Percentiles rank a stretch among this genome's conserved stretches.
Conservation (phyloP, 768 basidiomycete genomes). For the Hericium erinaceus region DNA sequence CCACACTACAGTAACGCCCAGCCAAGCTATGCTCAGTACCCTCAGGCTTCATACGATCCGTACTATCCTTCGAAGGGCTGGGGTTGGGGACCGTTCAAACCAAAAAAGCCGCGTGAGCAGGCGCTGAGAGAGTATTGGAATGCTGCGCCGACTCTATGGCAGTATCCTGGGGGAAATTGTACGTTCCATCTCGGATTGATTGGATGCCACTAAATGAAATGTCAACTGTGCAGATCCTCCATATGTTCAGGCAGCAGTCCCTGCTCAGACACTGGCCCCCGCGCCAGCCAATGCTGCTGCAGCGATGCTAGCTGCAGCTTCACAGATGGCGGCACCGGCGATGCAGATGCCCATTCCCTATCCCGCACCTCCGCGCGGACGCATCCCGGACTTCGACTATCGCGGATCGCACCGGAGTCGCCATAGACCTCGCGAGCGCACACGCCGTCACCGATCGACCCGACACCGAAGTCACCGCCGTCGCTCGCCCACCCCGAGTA, state of each 20-base stretch:
- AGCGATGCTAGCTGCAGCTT: too few species aligned
- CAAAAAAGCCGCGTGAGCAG: not conserved
- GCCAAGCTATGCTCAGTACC: not conserved
- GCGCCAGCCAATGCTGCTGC: too few species aligned
- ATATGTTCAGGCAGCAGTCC: too few species aligned
- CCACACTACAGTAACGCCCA: not conserved
- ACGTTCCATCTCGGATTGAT: too few species aligned
- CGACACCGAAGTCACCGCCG: not conserved
- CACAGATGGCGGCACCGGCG: conserved; percentile 19
- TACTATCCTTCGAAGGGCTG: not conserved
- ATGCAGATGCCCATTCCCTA: too few species aligned
- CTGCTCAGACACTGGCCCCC: too few species aligned
- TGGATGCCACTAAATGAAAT: too few species aligned
- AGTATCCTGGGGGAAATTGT: not conserved
- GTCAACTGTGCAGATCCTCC: too few species aligned
- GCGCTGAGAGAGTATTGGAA: not conserved
- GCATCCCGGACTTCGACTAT: conserved; percentile 8
- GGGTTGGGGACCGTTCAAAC: not conserved
- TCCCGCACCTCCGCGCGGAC: too few species aligned
- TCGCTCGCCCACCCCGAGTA: not conserved
- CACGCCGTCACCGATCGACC: not conserved
- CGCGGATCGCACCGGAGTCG: not conserved
- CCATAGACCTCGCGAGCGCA: not conserved
- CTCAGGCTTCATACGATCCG: not conserved
- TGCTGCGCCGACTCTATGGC: not conserved